phyloP scores from a whole-genome alignment of 2,329 filamentous ascomycete species.

The Berkeleyomyces rouxiae region DNA sequence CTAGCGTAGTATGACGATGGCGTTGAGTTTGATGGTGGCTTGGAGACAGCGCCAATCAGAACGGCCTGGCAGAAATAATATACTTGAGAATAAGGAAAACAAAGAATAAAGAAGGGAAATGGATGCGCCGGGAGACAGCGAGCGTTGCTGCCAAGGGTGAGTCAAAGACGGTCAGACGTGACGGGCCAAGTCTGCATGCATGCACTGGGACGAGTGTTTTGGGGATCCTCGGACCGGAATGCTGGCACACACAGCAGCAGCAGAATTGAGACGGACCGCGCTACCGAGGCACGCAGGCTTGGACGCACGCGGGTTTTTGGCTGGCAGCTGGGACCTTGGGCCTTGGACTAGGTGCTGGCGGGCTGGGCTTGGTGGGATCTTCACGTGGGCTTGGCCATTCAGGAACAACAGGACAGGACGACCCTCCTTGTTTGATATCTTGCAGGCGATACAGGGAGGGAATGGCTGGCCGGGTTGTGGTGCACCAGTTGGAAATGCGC shows the following conservation, averaged over 20 bases:
- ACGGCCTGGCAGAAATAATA: neutral
- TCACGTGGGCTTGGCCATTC: neutral
- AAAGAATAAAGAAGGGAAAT: neutral
- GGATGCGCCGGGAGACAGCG: no score
- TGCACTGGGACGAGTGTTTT: no score
- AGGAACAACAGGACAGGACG: neutral
- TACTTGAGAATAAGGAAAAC: neutral
- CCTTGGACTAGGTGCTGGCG: neutral
- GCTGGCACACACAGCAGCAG: neutral
- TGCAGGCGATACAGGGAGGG: neutral
- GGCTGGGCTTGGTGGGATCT: neutral
- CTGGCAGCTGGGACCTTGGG: neutral
- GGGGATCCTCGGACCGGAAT: neutral
- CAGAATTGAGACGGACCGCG: neutral
- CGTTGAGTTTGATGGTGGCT: neutral
- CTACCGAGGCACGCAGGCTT: constrained; percentile 1
- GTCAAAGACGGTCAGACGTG: no score
- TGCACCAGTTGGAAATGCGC: neutral
- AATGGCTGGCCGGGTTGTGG: neutral
- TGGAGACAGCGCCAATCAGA: neutral
- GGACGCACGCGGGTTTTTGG: neutral
- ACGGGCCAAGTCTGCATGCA: no score
- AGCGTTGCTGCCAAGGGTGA: no score
- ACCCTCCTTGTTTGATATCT: neutral
- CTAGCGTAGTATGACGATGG: neutral